Evolutionary conservation across 2,329 filamentous ascomycete genomes (phyloP).

Genomic region (Trichoderma aggressivum): DNA sequence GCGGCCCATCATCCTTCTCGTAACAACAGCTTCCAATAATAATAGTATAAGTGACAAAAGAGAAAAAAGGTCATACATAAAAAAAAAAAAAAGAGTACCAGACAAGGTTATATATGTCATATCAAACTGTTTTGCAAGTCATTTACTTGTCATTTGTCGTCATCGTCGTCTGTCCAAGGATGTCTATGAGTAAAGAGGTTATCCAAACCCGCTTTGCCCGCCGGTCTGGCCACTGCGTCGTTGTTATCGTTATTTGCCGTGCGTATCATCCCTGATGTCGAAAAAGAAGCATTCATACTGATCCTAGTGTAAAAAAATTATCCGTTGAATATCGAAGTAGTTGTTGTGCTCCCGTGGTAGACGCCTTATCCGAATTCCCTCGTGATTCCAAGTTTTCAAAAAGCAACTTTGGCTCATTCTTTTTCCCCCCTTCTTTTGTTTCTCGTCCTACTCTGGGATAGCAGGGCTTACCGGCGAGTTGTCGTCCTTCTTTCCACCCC

Average conservation of each 20-base stretch:
- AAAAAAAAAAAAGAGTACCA: neutral
- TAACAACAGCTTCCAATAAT: neutral
- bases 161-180: constrained; percentile 14
- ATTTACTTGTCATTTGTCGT: constrained; percentile 12
- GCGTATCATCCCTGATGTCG: constrained; percentile 11
- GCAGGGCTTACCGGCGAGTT: constrained; percentile 27
- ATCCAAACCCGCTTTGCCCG: constrained; percentile 12
- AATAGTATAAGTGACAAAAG: constrained; percentile 6
- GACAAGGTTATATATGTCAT: constrained; percentile 9
- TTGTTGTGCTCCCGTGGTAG: constrained; percentile 9
- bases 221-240: constrained; percentile 10
- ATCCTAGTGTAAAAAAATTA: constrained; percentile 11
- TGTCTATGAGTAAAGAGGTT: neutral
- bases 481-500: constrained; percentile 50
- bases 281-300: constrained; percentile 14
- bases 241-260: constrained; percentile 12
- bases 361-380: constrained; percentile 6
- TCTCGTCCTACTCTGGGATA: constrained; percentile 34
- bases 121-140: constrained; percentile 15
- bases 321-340: constrained; percentile 15
- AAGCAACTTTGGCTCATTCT: constrained; percentile 7
- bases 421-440: neutral
- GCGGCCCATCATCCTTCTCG: constrained; percentile 3
- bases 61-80: neutral
- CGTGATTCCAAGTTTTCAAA: neutral